phyloP scores from a whole-genome alignment of 2,329 filamentous ascomycete genomes.

The Microsporum ferrugineum region DNA sequence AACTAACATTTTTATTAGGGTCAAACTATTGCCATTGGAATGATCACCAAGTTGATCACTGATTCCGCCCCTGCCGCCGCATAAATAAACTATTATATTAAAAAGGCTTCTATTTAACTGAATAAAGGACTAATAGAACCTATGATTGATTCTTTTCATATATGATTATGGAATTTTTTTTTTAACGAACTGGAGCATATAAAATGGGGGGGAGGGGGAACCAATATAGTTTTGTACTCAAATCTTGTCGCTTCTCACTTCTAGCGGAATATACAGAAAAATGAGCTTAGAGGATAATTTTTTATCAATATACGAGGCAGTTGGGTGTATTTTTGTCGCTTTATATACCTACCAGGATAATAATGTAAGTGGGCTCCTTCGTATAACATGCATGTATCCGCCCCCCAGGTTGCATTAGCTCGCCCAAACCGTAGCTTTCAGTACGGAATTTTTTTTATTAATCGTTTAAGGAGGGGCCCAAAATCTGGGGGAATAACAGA shows the following conservation, averaged over 20 bases:
- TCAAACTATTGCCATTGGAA: conserved; percentile 98
- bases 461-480: background rate
- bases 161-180: background rate
- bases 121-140: background rate
- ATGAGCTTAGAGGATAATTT: background rate
- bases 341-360: background rate
- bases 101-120: background rate
- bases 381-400: background rate
- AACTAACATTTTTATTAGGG: conserved; percentile 46
- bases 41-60: conserved; percentile 81
- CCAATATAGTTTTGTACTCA: background rate
- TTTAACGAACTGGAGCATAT: background rate
- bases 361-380: background rate
- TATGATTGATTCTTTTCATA: background rate
- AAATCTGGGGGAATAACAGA: background rate
- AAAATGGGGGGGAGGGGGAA: background rate
- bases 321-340: background rate
- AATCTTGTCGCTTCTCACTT: background rate
- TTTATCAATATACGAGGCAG: background rate
- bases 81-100: background rate
- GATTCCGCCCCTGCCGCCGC: conserved; percentile 18
- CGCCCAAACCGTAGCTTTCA: background rate
- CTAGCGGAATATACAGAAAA: background rate
- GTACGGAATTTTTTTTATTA: background rate
- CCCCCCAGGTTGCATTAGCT: background rate